These are phyloP conservation scores for Coccinonectria pachysandricola DNA, from an alignment of 2,329 filamentous ascomycete genomes.

Conservation along the genomic window DNA sequence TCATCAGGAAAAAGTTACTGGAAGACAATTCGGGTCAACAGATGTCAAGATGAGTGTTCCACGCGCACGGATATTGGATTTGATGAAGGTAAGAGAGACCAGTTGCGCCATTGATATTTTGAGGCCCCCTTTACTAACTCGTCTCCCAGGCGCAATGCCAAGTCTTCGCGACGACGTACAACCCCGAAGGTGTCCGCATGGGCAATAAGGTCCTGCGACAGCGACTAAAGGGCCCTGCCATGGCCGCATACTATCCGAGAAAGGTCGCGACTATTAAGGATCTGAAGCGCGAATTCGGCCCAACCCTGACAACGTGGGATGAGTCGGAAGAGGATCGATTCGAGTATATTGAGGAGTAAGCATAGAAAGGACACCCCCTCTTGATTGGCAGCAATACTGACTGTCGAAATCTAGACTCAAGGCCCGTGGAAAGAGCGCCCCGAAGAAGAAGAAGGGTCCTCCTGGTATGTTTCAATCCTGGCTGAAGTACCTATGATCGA, in stretches of 20 bases:
- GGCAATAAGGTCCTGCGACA: conserved; percentile 91
- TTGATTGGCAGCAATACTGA: conserved; percentile 17
- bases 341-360: conserved; percentile 60
- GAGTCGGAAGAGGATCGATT: conserved; percentile 71
- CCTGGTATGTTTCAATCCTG: conserved; percentile 23
- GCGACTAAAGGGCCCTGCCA: conserved; percentile 69
- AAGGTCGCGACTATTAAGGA: conserved; percentile 62
- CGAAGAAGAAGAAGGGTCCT: conserved; percentile 70
- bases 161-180: conserved; percentile 85
- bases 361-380: conserved; percentile 3
- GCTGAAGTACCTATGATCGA: background rate
- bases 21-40: conserved; percentile 12
- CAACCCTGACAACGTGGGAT: conserved; percentile 59
- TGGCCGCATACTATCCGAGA: conserved; percentile 83
- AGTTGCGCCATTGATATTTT: no score
- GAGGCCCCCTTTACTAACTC: background rate
- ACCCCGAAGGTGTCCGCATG: conserved; percentile 69
- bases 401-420: conserved; percentile 45
- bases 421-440: conserved; percentile 72
- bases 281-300: conserved; percentile 57
- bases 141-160: conserved; percentile 66
- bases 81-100: conserved; percentile 63
- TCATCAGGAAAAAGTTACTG: conserved; percentile 18
- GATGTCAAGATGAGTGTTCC: conserved; percentile 49
- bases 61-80: conserved; percentile 53